These are phyloP conservation scores for Purshia tridentata DNA, from an alignment of 306 rosid species.

Conservation along the genomic window DNA sequence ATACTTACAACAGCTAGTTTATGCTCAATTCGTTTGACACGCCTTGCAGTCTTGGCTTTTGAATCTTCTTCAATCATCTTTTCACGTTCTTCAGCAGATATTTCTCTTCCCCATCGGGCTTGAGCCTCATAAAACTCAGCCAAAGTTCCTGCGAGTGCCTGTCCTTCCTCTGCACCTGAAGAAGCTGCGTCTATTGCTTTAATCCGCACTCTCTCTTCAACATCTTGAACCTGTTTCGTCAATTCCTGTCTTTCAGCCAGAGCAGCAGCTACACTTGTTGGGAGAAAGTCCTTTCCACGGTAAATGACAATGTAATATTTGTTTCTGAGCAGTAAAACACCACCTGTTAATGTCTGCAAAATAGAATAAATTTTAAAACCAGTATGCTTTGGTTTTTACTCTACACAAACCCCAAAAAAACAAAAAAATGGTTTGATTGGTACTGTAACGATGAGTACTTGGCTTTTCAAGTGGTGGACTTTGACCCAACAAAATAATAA, in stretches of 20 bases:
- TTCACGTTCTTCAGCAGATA: constrained; percentile 70
- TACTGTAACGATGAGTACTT: neutral
- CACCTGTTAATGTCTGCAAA: constrained; percentile 86
- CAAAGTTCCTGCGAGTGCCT: constrained; percentile 75
- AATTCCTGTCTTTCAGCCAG: constrained; percentile 78
- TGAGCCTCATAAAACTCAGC: constrained; percentile 85
- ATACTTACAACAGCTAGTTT: constrained; percentile 71
- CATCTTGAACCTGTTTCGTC: constrained; percentile 71
- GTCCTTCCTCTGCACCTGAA: constrained; percentile 44
- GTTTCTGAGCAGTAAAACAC: constrained; percentile 84
- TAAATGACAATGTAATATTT: constrained; percentile 83
- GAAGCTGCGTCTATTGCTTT: constrained; percentile 40
- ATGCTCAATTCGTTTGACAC: constrained; percentile 62
- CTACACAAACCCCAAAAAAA: neutral
- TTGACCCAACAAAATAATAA: neutral
- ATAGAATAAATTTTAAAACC: constrained; percentile 25
- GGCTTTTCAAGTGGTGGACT: neutral
- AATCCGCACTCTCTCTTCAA: constrained; percentile 61
- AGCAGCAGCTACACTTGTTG: constrained; percentile 72
- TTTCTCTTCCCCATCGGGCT: constrained; percentile 78
- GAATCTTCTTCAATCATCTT: constrained; percentile 75
- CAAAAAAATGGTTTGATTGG: neutral
- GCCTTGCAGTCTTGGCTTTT: constrained; percentile 56
- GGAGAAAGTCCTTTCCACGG: constrained; percentile 93
- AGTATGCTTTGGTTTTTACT: constrained; percentile 4